phyloP scores from a whole-genome alignment of 108 stramenopile genomes.

The Fragilaria radians region DNA sequence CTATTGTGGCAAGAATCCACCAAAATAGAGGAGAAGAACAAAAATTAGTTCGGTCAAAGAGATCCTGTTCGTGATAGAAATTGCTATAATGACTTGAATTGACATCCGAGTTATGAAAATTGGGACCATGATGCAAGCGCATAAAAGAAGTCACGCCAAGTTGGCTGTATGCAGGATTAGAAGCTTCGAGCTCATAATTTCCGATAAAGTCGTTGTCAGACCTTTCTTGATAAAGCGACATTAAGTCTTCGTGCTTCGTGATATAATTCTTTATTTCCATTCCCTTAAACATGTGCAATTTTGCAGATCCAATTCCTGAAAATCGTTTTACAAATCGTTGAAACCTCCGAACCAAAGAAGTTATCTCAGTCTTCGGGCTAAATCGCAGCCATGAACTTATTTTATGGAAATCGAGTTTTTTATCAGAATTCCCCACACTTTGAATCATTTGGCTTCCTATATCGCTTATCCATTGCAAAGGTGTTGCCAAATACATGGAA shows the following conservation, averaged over 20 bases:
- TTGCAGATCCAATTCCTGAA: slow-evolving; percentile 21
- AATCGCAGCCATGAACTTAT: slow-evolving; percentile 4
- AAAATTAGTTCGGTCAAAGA: background rate
- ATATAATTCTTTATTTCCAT: slow-evolving; percentile 24
- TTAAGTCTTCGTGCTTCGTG: slow-evolving; percentile 32
- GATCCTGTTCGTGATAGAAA: background rate
- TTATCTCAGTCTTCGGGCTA: slow-evolving; percentile 45
- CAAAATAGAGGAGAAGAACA: slow-evolving; percentile 30
- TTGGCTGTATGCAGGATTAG: background rate
- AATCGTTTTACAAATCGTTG: slow-evolving; percentile 16
- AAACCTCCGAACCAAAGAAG: slow-evolving; percentile 28
- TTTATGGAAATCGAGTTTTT: background rate
- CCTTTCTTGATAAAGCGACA: slow-evolving; percentile 8
- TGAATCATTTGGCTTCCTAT: slow-evolving; percentile 33
- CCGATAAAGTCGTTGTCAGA: background rate
- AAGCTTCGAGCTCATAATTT: background rate
- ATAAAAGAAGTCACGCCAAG: no score
- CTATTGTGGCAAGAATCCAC: slow-evolving; percentile 33
- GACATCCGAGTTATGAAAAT: background rate
- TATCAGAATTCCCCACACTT: slow-evolving; percentile 8
- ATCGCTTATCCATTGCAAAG: slow-evolving; percentile 42
- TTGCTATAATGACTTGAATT: background rate
- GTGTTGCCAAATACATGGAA: slow-evolving; percentile 29
- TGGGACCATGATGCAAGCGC: background rate
- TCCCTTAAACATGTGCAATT: slow-evolving; percentile 9